Evolutionary conservation across 768 basidiomycete genomes (phyloP), one percentile per base, ranked within the genome.

Genomic region (Termitomyces sp.): DNA sequence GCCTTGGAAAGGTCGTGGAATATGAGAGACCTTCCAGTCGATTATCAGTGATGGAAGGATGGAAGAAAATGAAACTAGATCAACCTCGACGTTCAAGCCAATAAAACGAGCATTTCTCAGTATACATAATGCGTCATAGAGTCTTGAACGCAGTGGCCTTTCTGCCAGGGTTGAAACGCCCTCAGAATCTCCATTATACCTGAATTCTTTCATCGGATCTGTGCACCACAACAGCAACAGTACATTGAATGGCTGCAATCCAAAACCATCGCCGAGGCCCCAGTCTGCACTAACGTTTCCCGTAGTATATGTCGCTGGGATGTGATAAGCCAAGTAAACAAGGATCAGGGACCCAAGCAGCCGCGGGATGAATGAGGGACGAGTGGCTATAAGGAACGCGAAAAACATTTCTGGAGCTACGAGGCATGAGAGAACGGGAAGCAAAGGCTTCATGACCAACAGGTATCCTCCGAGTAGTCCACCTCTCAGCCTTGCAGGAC

Each of bases 121-220:
- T 40, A 51, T 51, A 23, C 50, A 51, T 15, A 51, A 29, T 9
- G 50, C 23, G 2, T 41, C 20, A n/a, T 51, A 51, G 6, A 51
- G 23, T n/a, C 25, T 40, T n/a, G 16, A 12, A 20, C 3, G 4
- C 15, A 51, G 18, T 7, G 50, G 38, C 15, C 9, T 42, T 39
- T 51, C 31, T 25, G 25, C 3, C 49, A 36, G 16, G 3, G 9
- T 29, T 9, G 50, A 23, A 11, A 39, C 18, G 3, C 25, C 18
- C 18, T 3, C 38, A 9, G 29, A 9, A 9, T 50, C 49, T 13
- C 16, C 11, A n/a, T 16, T 29, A 31, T 51, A 51, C 12, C 5
- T 41, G 27, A 40, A 51, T 15, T 51, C 50, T 39, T 42, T 51
- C 25, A 51, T 51, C 13, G 50, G 50, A 15, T 51, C 50, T 13